Evolutionary conservation across 495 filamentous ascomycete genomes (phyloP).

Genomic region (Trichocladium antarcticum): DNA sequence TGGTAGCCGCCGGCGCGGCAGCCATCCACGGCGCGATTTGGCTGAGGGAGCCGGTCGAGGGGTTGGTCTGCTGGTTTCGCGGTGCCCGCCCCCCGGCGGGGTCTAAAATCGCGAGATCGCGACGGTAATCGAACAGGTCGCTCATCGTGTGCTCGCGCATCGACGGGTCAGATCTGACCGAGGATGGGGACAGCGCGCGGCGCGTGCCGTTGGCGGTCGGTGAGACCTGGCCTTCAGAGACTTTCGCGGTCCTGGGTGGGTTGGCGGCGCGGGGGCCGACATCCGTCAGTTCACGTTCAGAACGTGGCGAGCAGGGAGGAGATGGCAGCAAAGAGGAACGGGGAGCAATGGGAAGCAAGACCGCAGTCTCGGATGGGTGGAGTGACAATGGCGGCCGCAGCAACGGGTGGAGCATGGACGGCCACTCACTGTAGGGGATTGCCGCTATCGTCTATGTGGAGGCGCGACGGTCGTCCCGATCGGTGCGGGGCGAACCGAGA

Average conservation of each 20-base stretch:
- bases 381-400: not conserved
- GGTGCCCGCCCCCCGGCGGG: conserved; percentile 41
- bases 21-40: conserved; percentile 41
- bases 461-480: conserved; percentile 41
- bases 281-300: conserved; percentile 18
- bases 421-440: conserved; percentile 32
- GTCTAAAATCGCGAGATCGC: conserved; percentile 59
- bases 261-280: conserved; percentile 20
- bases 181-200: conserved; percentile 38
- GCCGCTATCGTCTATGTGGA: conserved; percentile 46
- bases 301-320: not conserved
- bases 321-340: conserved; percentile 1
- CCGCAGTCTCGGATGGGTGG: not conserved
- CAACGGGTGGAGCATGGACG: no score
- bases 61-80: conserved; percentile 44
- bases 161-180: conserved; percentile 36
- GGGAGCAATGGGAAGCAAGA: no score
- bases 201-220: conserved; percentile 37
- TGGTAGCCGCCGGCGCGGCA: conserved; percentile 23
- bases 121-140: conserved; percentile 54
- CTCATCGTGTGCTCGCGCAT: conserved; percentile 40
- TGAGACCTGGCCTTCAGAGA: conserved; percentile 41
- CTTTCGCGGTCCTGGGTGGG: conserved; percentile 23
- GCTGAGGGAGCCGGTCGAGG: conserved; percentile 37
- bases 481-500: conserved; percentile 25